Base-by-base conservation (phyloP, 1,284 basidiomycete genomes). In the Ustilago hordei region DNA sequence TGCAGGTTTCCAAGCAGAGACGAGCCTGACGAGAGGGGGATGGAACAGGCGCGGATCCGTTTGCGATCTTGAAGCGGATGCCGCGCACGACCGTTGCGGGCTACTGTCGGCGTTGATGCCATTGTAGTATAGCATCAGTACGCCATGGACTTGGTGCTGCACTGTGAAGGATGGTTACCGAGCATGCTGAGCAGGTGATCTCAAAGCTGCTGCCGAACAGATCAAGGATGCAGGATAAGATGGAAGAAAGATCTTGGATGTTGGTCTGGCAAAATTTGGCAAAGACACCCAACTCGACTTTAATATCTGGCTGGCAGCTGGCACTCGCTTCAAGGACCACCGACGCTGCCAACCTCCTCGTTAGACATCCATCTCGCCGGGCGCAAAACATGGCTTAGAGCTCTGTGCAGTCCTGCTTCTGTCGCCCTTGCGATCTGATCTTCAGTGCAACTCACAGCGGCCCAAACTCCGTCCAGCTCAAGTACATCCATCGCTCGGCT, bases 41-140 rank as follows among this genome's bases (percentile, higher is more conserved):
- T 69, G 3, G 69, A 77, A 41, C 66, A 66, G 28, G 57, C 53
- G 8, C 64, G 64, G 32, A 68, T 64, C 31, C 70, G 50, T 17
- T 55, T 31, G 35, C 38, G 35, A 32, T 41, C n/a, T 3, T 60
- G 19, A 17, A 23, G n/a, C 45, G 43, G 8, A 8, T 47, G 8
- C 23, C 8, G 12, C 17, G 43, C 43, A 28, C 15, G 5, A n/a
- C 31, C 57, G 34, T 48, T 13, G 57, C 17, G 11, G 23, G 34
- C n/a, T 47, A 8, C 38, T 28, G 11, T 34, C 11, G 55, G 38
- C 39, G 39, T 31, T 17, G 17, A 41, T 13, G 34, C 19, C 60
- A 63, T 55, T 3, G 19, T 55, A 4, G 36, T 56, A 19, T 31
- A 12, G 8, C 7, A 4, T 50, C 48, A 50, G 5, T 12, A 13